Base-by-base conservation (phyloP, 768 basidiomycete genomes). In the Scleroderma citrinum region DNA sequence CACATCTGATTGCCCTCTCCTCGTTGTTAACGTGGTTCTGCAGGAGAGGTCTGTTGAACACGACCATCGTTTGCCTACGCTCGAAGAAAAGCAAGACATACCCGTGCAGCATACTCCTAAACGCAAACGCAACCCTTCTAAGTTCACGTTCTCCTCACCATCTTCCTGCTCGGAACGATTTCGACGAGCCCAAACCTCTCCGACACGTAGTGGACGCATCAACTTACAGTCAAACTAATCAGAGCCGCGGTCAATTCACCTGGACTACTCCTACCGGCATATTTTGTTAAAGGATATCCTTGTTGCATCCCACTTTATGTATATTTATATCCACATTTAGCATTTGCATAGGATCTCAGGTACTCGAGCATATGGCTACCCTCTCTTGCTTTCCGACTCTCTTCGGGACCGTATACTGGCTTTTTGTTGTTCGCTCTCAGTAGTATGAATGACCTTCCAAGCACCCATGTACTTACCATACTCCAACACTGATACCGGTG, bases 121-220 rank as follows among this genome's bases (percentile, higher is more conserved):
- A 59, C 80, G 85, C 58, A 81, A 82, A 59, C 76, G 73, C 51
- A 82, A 82, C 51, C 87, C 85, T 62, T 74, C 84, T 19, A 75
- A 85, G 4, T 90, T 90, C 62, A 89, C 87, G 3, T 90, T 90
- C 69, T 76, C 81, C 14, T 83, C 85, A 1, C 87, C 87, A 7
- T 83, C 83, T 1, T 80, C 78, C 10, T 71, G 78, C 1, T 74
- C 76, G 46, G 69, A 77, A 49, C 80, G 81, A 48, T 76, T 76
- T 66, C 75, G 67, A 58, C 70, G 74, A 60, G 64, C 67, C 19
- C 70, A 65, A 30, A 67, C 69, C 34, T 68, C 52, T 49, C 63
- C 58, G 59, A 61, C 60, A 48, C 50, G 40, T 56, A 63, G 53
- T 58, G 65, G 55, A 46, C 52, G 42, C 34, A 41, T 40, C 3